Conservation (phyloP, 257 asterid species). For the Ilex asprella region DNA sequence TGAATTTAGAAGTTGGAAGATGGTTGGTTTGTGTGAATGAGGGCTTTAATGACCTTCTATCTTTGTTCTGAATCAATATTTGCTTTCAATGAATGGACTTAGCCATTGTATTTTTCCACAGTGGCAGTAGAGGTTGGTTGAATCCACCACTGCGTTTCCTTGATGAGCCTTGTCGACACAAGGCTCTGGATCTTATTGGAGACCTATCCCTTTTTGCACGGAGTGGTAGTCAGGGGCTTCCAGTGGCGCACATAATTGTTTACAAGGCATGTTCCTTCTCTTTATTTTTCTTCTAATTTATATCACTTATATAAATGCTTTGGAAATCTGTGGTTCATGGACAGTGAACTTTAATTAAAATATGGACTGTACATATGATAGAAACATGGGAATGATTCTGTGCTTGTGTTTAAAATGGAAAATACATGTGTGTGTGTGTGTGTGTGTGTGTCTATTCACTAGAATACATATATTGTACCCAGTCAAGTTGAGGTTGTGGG, state of each 20-base stretch:
- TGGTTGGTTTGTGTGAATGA: neutral
- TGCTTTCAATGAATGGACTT: neutral
- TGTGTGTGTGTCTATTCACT: too few relatives aligned
- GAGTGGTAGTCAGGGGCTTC: conserved; percentile 83
- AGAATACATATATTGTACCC: too few relatives aligned
- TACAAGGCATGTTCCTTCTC: conserved; percentile 54
- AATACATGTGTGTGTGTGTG: too few relatives aligned
- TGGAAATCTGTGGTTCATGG: neutral
- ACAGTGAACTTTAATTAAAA: too few relatives aligned
- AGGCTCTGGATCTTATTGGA: conserved; percentile 91
- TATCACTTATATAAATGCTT: too few relatives aligned
- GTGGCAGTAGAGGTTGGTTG: conserved; percentile 74
- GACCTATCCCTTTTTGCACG: conserved; percentile 85
- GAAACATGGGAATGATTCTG: too few relatives aligned
- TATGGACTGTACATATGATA: too few relatives aligned
- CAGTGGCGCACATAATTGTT: conserved; percentile 68
- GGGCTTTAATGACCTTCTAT: too few relatives aligned
- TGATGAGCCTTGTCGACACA: conserved; percentile 94
- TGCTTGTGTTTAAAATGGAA: too few relatives aligned
- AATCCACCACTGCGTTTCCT: conserved; percentile 76
- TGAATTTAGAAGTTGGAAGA: too few relatives aligned
- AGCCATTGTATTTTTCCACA: conserved; percentile 17
- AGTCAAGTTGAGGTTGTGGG: too few relatives aligned
- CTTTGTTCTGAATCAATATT: neutral
- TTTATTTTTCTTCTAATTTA: neutral